Evolutionary conservation across 164 flowering plant species (phyloP), one percentile per base, ranked within the genome.

Genomic region (Berberis thunbergii): DNA sequence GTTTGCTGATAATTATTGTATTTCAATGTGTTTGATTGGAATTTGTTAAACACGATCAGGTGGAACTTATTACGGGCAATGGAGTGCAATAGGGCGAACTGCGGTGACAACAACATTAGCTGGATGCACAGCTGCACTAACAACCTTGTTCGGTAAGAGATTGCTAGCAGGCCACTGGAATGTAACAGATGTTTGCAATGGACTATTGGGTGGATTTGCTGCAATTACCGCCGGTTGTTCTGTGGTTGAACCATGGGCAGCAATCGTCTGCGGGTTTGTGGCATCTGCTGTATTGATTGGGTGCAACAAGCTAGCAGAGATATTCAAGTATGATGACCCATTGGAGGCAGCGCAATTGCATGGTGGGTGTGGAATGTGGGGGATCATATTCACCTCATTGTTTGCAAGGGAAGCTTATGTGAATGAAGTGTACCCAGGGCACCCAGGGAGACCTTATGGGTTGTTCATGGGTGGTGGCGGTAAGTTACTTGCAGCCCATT

Each of bases 341-440:
- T 65, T 88, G 12, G 89, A 88, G 69, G 91, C 91, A 1, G 57
- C 89, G 26, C 95, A 84, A 39, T 59, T 88, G 69, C 95, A 86
- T 42, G 91, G 95, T 1, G 94, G 88, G 2, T 87, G 94, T 54
- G 88, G 94, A 0, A 83, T 84, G 1, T 87, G 95, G 89, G 91
- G 96, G 1, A 65, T 86, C 60, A 65, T 88, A 50, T 88, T 88
- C 55, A 80, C 91, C 1, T 91, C 89, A 5, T 55, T 86, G 61
- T 88, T 86, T 64, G 91, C 96, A 0, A 79, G 77, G 38, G 76
- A 82, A 63, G 81, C 74, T 45, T 83, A 69, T 26, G 81, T 86
- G 62, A 40, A 72, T 13, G 73, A 84, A 67, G 85, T 76, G 59
- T 88, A 80, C 44, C 80, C 0, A 81, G 82, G 0, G 58, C 41